phyloP scores from a whole-genome alignment of 129 eudicot genomes.

The Pulicaria dysenterica region DNA sequence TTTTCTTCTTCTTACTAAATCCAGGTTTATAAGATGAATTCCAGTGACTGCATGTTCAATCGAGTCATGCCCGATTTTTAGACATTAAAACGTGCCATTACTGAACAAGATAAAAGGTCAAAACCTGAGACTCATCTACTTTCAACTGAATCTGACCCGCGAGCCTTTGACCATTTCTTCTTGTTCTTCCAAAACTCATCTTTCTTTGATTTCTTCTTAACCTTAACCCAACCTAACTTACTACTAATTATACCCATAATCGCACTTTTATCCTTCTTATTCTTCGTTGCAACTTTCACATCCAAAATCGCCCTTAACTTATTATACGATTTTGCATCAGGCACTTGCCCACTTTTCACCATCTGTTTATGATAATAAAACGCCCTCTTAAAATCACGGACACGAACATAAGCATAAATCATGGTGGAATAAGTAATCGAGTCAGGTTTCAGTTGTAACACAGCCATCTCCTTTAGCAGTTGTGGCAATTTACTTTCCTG shows the following conservation, averaged over 20 bases:
- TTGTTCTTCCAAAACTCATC: slow-evolving; percentile 94
- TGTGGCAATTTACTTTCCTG: slow-evolving; percentile 76
- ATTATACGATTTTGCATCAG: slow-evolving; percentile 75
- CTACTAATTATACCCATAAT: slow-evolving; percentile 83
- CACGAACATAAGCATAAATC: slow-evolving; percentile 85
- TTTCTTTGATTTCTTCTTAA: slow-evolving; percentile 79
- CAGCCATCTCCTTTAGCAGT: slow-evolving; percentile 78
- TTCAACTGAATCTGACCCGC: slow-evolving; percentile 39
- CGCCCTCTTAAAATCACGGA: slow-evolving; percentile 88
- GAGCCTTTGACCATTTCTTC: slow-evolving; percentile 48
- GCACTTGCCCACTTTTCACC: slow-evolving; percentile 93
- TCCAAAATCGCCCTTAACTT: slow-evolving; percentile 84
- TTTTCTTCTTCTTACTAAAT: neutral
- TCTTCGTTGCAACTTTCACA: slow-evolving; percentile 77
- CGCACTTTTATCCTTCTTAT: slow-evolving; percentile 88
- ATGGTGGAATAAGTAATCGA: slow-evolving; percentile 83
- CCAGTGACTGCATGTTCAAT: neutral
- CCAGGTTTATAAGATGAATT: neutral
- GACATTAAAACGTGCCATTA: neutral
- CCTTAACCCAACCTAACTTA: slow-evolving; percentile 67
- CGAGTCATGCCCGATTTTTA: neutral
- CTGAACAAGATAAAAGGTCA: slow-evolving; percentile 13
- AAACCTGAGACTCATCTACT: slow-evolving; percentile 21
- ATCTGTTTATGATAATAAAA: slow-evolving; percentile 86
- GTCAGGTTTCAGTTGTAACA: slow-evolving; percentile 75